Conservation (phyloP, 1,139 yeast species). For the Cylindricascospora bacillispora region DNA sequence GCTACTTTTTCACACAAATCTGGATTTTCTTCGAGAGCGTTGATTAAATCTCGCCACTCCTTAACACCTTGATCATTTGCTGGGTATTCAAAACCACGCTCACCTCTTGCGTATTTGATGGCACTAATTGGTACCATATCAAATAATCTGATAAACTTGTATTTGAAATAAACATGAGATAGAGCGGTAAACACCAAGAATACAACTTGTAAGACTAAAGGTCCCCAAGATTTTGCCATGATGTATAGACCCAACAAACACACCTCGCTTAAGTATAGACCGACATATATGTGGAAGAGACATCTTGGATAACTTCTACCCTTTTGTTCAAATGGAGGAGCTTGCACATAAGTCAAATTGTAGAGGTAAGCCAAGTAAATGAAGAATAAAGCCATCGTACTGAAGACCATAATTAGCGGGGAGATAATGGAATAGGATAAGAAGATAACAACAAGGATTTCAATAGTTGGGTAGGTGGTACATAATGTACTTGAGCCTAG, state of each 20-base stretch:
- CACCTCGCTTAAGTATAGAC: conserved; percentile 52
- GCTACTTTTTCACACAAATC: conserved; percentile 8
- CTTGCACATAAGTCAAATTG: conserved; percentile 39
- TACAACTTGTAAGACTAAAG: conserved; percentile 50
- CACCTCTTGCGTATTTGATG: conserved; percentile 46
- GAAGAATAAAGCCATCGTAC: conserved; percentile 46
- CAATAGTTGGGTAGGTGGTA: conserved; percentile 55
- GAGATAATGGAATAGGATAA: conserved; percentile 65
- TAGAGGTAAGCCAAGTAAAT: conserved; percentile 56
- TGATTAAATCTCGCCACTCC: conserved; percentile 35
- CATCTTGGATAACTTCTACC: conserved; percentile 61
- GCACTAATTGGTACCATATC: conserved; percentile 70
- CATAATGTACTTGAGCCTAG: conserved; percentile 55
- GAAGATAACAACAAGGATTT: conserved; percentile 61
- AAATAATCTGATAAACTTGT: conserved; percentile 46
- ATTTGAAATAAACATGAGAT: conserved; percentile 44
- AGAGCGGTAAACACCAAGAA: conserved; percentile 39
- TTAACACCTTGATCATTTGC: conserved; percentile 48
- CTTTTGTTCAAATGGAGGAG: conserved; percentile 44
- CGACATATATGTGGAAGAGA: conserved; percentile 51
- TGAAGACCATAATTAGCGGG: conserved; percentile 58
- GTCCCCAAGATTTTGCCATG: conserved; percentile 62
- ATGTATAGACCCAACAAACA: conserved; percentile 57
- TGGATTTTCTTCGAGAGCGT: conserved; percentile 20
- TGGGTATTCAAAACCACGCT: conserved; percentile 30